Conservation (phyloP, 2,329 filamentous ascomycete genomes). For the Aureobasidium leucospermi region DNA sequence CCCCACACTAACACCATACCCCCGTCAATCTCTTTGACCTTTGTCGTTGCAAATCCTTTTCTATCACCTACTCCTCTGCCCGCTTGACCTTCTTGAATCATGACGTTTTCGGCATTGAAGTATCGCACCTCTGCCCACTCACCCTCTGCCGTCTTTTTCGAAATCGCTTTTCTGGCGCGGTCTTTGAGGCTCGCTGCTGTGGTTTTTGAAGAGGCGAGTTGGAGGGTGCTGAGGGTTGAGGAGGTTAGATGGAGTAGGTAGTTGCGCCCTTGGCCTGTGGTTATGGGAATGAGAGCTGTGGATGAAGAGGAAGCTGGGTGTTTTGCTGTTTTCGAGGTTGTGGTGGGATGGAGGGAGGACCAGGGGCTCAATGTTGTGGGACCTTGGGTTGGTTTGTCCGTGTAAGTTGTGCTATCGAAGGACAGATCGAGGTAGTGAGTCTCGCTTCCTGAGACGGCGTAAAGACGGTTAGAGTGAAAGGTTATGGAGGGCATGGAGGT, state of each 20-base stretch:
- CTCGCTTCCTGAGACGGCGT: constrained; percentile 17
- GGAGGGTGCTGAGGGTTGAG: constrained; percentile 46
- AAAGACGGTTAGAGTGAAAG: constrained; percentile 38
- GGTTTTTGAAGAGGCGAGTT: constrained; percentile 41
- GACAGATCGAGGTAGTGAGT: constrained; percentile 19
- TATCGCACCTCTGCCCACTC: constrained; percentile 47
- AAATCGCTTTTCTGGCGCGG: constrained; percentile 38
- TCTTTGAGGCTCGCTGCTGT: constrained; percentile 46
- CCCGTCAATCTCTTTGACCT: constrained; percentile 39
- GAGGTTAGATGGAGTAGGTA: constrained; percentile 48
- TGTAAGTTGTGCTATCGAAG: constrained; percentile 10
- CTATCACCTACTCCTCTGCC: constrained; percentile 34
- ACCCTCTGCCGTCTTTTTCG: constrained; percentile 39
- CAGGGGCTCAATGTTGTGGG: constrained; percentile 29
- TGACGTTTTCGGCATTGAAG: constrained; percentile 34
- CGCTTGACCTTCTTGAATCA: constrained; percentile 28
- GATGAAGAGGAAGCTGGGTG: constrained; percentile 38
- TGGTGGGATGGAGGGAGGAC: constrained; percentile 31
- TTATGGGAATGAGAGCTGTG: constrained; percentile 40
- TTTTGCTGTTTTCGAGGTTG: constrained; percentile 27
- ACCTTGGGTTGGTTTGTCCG: constrained; percentile 14
- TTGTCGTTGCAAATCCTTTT: constrained; percentile 31
- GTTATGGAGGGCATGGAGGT: constrained; percentile 33
- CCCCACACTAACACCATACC: constrained; percentile 47
- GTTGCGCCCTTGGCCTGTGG: constrained; percentile 45